These are phyloP conservation scores for Phyllosticta citrichinensis DNA, from an alignment of 2,329 filamentous ascomycete genomes.

Conservation along the genomic window DNA sequence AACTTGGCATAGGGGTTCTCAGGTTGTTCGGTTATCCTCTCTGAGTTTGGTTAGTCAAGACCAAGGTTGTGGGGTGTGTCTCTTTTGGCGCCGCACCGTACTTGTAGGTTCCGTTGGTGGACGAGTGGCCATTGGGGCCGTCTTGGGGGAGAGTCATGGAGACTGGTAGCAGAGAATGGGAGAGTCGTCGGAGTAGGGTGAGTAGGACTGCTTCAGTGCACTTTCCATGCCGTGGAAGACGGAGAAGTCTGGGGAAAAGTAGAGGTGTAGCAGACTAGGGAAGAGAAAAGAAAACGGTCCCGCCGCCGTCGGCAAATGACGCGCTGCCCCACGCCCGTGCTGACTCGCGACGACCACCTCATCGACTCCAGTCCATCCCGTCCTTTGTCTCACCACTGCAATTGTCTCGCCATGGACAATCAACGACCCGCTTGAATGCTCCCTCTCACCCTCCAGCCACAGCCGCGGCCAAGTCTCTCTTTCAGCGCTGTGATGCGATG, in stretches of 20 bases:
- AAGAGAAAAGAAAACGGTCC: conserved; percentile 5
- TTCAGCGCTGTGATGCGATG: too few species aligned
- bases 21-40: conserved; percentile 44
- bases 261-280: not conserved
- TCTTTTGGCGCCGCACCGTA: conserved; percentile 5
- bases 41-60: conserved; percentile 1
- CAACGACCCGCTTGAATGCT: too few species aligned
- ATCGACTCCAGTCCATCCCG: not conserved
- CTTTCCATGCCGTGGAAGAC: conserved; percentile 8
- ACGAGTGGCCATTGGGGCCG: not conserved
- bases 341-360: not conserved
- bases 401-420: not conserved
- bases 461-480: too few species aligned
- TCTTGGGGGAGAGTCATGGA: conserved; percentile 5
- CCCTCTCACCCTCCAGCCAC: too few species aligned
- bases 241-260: conserved; percentile 1
- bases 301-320: conserved; percentile 2
- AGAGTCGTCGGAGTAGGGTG: conserved; percentile 9
- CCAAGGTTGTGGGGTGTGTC: not conserved
- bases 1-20: conserved; percentile 85
- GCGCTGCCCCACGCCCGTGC: not conserved
- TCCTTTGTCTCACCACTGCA: not conserved
- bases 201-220: conserved; percentile 3
- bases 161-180: conserved; percentile 11
- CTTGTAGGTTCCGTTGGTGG: conserved; percentile 6